A percentile compares a stretch with the other conserved stretches of the same genome.
phyloP scores from a whole-genome alignment of 1,284 basidiomycete genomes.

The Rhizopogon parksii region DNA sequence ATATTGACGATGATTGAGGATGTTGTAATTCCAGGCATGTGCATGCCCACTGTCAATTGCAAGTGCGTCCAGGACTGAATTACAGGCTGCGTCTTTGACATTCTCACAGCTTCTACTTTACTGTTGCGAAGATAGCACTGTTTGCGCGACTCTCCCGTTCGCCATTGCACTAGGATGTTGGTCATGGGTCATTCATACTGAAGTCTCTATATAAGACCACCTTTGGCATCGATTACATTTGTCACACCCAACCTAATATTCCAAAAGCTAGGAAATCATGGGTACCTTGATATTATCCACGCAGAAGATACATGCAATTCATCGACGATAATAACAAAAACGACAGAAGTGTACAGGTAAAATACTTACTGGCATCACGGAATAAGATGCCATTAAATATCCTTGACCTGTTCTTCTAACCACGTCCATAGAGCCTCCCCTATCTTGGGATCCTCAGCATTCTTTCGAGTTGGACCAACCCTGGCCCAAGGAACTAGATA shows the following conservation, averaged over 20 bases:
- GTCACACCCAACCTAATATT: no score
- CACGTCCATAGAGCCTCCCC: constrained; percentile 28
- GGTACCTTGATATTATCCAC: not conserved
- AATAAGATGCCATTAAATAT: constrained; percentile 1
- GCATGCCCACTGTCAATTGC: not conserved
- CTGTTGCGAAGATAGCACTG: not conserved
- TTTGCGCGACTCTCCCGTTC: not conserved
- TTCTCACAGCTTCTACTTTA: no score
- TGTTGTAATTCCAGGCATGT: not conserved
- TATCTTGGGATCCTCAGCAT: constrained; percentile 17
- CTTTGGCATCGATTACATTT: no score
- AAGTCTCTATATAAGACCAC: no score
- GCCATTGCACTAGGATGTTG: no score
- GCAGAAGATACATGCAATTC: not conserved
- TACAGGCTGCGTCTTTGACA: not conserved
- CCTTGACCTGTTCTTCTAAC: constrained; percentile 25
- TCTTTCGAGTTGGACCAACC: constrained; percentile 13
- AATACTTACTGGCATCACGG: not conserved
- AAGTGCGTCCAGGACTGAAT: not conserved
- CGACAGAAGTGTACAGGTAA: not conserved
- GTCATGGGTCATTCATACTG: no score
- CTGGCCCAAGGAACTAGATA: constrained; percentile 32
- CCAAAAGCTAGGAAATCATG: not conserved
- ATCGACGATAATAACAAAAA: not conserved
- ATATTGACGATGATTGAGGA: constrained; percentile 56